Evolutionary conservation across 2,329 filamentous ascomycete genomes (phyloP).

Genomic region (Colletotrichum tropicale): DNA sequence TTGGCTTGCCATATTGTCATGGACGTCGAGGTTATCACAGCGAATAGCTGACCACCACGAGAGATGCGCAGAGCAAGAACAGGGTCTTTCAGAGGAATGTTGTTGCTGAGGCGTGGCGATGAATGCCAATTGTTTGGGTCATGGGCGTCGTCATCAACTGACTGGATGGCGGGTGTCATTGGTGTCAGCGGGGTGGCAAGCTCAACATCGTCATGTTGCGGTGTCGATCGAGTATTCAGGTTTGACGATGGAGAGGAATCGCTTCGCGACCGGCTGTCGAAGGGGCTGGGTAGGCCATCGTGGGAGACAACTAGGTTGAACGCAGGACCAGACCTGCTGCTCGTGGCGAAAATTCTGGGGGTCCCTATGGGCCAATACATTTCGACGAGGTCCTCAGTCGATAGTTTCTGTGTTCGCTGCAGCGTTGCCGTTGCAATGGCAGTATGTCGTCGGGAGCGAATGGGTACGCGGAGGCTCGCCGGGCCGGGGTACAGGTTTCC

Average conservation of each 20-base stretch:
- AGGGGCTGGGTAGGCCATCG: conserved; percentile 58
- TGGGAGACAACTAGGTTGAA: conserved; percentile 59
- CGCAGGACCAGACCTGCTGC: conserved; percentile 62
- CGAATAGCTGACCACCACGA: conserved; percentile 81
- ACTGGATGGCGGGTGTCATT: conserved; percentile 60
- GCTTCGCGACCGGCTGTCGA: conserved; percentile 30
- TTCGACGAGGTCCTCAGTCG: conserved; percentile 33
- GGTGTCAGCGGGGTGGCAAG: conserved; percentile 50
- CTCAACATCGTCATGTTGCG: conserved; percentile 37
- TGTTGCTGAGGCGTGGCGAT: conserved; percentile 28
- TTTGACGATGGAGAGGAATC: conserved; percentile 28
- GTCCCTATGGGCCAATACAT: conserved; percentile 95
- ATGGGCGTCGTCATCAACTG: conserved; percentile 59
- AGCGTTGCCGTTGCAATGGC: background rate
- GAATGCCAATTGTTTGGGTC: conserved; percentile 30
- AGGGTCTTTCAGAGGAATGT: conserved; percentile 60
- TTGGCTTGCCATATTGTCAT: conserved; percentile 98
- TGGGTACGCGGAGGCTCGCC: background rate
- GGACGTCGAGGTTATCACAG: conserved; percentile 82
- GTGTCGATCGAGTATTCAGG: conserved; percentile 25
- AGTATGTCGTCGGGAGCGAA: background rate
- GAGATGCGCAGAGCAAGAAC: conserved; percentile 79
- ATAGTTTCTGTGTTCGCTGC: background rate
- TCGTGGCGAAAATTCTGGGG: conserved; percentile 81
- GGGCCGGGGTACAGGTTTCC: background rate